Evolutionary conservation across 768 basidiomycete species (phyloP).

Genomic region (Boletales sp.): DNA sequence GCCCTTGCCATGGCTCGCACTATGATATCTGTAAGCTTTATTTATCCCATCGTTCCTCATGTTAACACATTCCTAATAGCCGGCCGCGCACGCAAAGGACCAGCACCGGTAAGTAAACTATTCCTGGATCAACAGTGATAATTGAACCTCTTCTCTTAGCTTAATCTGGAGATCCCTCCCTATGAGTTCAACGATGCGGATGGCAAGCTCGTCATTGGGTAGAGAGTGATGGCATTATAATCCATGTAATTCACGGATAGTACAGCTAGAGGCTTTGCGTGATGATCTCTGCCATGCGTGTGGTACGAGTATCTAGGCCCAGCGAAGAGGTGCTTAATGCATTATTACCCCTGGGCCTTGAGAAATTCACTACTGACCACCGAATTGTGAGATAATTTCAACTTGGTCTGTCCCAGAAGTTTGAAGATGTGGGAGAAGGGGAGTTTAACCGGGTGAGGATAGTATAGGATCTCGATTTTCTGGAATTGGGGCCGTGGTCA

Average conservation of each 20-base stretch:
- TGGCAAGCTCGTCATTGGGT: conserved; percentile 86
- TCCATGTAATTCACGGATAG: conserved; percentile 17
- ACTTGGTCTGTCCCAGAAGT: conserved; percentile 24
- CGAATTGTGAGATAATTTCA: conserved; percentile 14
- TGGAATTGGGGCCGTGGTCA: conserved; percentile 7
- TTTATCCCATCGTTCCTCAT: background rate
- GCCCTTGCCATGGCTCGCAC: conserved; percentile 98
- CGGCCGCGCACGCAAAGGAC: conserved; percentile 93
- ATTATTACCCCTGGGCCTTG: conserved; percentile 4
- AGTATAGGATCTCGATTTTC: background rate
- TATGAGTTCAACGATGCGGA: conserved; percentile 88
- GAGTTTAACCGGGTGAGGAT: background rate
- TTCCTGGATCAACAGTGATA: background rate
- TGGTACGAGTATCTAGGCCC: background rate
- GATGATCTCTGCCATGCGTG: background rate
- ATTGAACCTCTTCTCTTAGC: conserved; percentile 37
- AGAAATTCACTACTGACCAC: conserved; percentile 9
- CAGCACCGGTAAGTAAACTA: conserved; percentile 74
- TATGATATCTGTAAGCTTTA: conserved; percentile 83
- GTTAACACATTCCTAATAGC: conserved; percentile 42
- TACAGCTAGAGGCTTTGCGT: conserved; percentile 21
- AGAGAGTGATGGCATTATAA: conserved; percentile 19
- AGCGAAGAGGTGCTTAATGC: conserved; percentile 1
- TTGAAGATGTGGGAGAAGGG: conserved; percentile 7
- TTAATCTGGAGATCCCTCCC: conserved; percentile 91